phyloP scores from a whole-genome alignment of 139 green algal genomes.

The Volvox reticuliferus region DNA sequence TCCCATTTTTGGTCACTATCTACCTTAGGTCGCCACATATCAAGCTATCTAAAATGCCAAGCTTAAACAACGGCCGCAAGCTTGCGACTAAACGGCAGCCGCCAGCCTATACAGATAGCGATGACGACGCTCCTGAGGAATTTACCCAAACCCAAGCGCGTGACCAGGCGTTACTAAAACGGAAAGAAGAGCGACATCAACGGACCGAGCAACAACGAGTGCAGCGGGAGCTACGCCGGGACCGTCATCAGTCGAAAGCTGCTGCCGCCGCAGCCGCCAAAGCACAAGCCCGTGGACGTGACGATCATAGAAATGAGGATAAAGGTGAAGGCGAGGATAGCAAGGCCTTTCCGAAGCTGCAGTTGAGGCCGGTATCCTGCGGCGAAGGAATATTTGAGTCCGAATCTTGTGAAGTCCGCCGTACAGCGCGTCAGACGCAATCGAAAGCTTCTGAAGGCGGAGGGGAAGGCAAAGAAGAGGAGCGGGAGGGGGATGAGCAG shows the following conservation, averaged over 20 bases:
- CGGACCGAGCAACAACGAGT: neutral
- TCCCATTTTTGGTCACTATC: too few relatives aligned
- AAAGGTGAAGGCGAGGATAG: too few relatives aligned
- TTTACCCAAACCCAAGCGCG: neutral
- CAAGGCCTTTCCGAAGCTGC: too few relatives aligned
- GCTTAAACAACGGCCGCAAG: neutral
- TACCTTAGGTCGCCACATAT: too few relatives aligned
- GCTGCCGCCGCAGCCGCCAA: neutral
- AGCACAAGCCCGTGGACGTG: neutral
- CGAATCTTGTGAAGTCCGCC: too few relatives aligned
- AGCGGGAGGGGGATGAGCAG: neutral
- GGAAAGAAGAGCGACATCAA: neutral
- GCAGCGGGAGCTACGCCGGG: neutral
- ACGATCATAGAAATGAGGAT: neutral
- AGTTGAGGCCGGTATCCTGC: too few relatives aligned
- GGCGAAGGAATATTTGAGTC: too few relatives aligned
- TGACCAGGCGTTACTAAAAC: slow-evolving; percentile 9
- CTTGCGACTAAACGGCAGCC: neutral
- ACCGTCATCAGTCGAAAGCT: neutral
- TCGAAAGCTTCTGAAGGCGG: neutral
- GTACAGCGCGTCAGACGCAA: too few relatives aligned
- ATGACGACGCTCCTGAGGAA: slow-evolving; percentile 35
- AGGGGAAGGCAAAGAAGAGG: neutral
- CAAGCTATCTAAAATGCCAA: neutral
- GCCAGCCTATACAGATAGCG: neutral